A percentile compares a stretch with the other conserved stretches of the same genome.
These are phyloP conservation scores for Microdochium paspali DNA, from an alignment of 2,329 filamentous ascomycete species.

Conservation along the genomic window DNA sequence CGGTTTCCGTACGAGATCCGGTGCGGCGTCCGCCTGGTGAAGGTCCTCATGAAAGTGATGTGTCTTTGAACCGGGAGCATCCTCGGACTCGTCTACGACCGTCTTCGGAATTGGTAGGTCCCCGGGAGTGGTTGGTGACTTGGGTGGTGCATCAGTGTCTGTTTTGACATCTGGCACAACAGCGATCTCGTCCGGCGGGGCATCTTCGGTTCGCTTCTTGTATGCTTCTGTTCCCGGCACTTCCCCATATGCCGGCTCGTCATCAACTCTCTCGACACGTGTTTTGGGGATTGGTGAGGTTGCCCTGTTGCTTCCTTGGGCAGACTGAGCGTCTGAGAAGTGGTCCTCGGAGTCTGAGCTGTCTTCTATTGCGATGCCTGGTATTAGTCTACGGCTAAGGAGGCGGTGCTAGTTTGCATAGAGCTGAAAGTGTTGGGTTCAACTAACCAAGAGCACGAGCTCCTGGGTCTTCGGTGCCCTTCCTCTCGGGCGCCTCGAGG, in stretches of 20 bases:
- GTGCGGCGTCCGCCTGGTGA: conserved; percentile 40
- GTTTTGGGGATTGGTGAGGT: conserved; percentile 48
- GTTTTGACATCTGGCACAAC: conserved; percentile 26
- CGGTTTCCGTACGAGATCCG: conserved; percentile 35
- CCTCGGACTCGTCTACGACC: conserved; percentile 41
- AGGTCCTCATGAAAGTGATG: conserved; percentile 32
- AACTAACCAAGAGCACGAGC: conserved; percentile 48
- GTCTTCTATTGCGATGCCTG: conserved; percentile 23
- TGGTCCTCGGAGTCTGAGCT: conserved; percentile 60
- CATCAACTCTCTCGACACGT: conserved; percentile 48
- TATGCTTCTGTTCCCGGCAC: conserved; percentile 52
- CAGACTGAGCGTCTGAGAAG: conserved; percentile 58
- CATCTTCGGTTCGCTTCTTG: conserved; percentile 44
- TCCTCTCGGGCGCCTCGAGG: conserved; percentile 21
- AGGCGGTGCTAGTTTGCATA: background rate
- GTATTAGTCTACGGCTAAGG: background rate
- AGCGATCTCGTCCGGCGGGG: conserved; percentile 51
- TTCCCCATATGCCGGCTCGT: conserved; percentile 49
- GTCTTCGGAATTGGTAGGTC: conserved; percentile 38
- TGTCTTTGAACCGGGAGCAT: conserved; percentile 32
- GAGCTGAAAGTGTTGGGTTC: background rate
- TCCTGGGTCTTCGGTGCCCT: conserved; percentile 42
- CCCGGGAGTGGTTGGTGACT: conserved; percentile 20
- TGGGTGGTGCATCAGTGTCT: conserved; percentile 13
- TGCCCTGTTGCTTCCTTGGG: conserved; percentile 24